These are phyloP conservation scores for Halenospora varia DNA, from an alignment of 495 filamentous ascomycete species.

Conservation along the genomic window DNA sequence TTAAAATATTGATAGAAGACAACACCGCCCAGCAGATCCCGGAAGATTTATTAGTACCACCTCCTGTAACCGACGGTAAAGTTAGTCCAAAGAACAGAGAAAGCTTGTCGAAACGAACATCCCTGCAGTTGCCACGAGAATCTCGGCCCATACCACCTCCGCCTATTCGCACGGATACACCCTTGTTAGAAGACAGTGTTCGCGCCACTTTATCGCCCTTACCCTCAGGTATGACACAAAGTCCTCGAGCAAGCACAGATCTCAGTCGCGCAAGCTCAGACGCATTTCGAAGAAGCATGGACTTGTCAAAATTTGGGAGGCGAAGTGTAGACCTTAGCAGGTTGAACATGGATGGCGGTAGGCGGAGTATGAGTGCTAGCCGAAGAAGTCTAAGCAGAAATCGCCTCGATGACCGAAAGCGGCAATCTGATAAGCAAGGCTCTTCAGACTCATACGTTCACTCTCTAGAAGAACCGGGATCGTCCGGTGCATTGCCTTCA, in stretches of 20 bases:
- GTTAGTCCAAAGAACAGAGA: slow-evolving; percentile 10
- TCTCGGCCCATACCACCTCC: slow-evolving; percentile 3
- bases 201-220: slow-evolving; percentile 57
- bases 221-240: slow-evolving; percentile 34
- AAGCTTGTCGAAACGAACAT: slow-evolving; percentile 11
- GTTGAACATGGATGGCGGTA: slow-evolving; percentile 33
- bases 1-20: slow-evolving; percentile 71
- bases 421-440: slow-evolving; percentile 51
- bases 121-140: slow-evolving; percentile 10
- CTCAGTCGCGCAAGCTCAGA: slow-evolving; percentile 43
- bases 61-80: slow-evolving; percentile 6
- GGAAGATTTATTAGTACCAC: slow-evolving; percentile 24
- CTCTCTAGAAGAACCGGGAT: slow-evolving; percentile 59
- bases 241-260: slow-evolving; percentile 44
- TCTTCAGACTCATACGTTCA: slow-evolving; percentile 77
- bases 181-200: slow-evolving; percentile 57
- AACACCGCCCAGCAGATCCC: slow-evolving; percentile 46
- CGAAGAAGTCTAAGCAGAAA: slow-evolving; percentile 43
- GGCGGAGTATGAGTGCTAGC: slow-evolving; percentile 56
- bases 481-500: slow-evolving; percentile 61
- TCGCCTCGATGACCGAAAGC: slow-evolving; percentile 33
- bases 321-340: slow-evolving; percentile 48
- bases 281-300: slow-evolving; percentile 37
- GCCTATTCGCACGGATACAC: slow-evolving; percentile 26
- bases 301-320: slow-evolving; percentile 39